Percentiles rank a stretch among this genome's conserved stretches.
Conservation (phyloP, 495 filamentous ascomycete species). For the Talaromyces proteolyticus region DNA sequence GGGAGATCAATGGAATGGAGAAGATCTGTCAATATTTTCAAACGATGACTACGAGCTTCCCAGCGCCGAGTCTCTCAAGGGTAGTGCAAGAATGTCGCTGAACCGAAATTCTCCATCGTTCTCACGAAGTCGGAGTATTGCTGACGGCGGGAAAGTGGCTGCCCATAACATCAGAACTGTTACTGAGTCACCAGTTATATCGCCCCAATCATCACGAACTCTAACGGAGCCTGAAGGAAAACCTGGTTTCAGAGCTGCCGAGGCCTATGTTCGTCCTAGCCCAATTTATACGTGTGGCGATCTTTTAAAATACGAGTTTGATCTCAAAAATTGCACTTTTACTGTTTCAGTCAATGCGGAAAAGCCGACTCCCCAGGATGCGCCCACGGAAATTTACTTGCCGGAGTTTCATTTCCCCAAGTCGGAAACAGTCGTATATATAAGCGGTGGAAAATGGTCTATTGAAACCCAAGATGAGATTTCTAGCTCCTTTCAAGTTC, state of each 20-base stretch:
- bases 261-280: conserved; percentile 84
- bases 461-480: conserved; percentile 67
- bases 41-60: conserved; percentile 68
- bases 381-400: conserved; percentile 78
- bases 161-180: conserved; percentile 69
- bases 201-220: conserved; percentile 45
- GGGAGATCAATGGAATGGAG: conserved; percentile 96
- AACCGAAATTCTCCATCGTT: conserved; percentile 52
- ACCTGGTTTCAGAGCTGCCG: conserved; percentile 80
- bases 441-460: conserved; percentile 84
- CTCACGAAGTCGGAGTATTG: conserved; percentile 49
- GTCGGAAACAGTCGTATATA: conserved; percentile 57
- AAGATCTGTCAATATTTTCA: conserved; percentile 89
- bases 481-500: conserved; percentile 59
- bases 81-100: conserved; percentile 26
- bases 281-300: conserved; percentile 70
- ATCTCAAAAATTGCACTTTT: conserved; percentile 70
- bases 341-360: conserved; percentile 56
- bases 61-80: conserved; percentile 22
- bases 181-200: conserved; percentile 66
- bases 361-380: conserved; percentile 43
- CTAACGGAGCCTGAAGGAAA: conserved; percentile 47
- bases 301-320: conserved; percentile 66
- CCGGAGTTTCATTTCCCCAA: conserved; percentile 93
- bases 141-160: conserved; percentile 51